These are phyloP conservation scores for Emydomyces testavorans DNA, from an alignment of 2,329 filamentous ascomycete species.

Conservation along the genomic window DNA sequence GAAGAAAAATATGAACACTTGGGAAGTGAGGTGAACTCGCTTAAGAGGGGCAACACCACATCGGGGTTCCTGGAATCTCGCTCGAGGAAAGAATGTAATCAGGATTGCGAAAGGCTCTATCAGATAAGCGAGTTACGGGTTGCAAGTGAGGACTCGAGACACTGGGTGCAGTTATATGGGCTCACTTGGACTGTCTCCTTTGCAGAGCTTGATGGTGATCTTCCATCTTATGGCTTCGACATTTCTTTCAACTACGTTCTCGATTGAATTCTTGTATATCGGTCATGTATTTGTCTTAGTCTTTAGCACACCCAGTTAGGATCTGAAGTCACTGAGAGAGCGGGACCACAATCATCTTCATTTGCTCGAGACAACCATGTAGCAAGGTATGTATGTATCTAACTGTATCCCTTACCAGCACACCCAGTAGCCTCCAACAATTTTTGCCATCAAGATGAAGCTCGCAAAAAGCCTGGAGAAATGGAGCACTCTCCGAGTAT, in stretches of 20 bases:
- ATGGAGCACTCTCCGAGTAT: neutral
- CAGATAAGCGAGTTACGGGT: no score
- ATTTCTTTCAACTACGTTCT: neutral
- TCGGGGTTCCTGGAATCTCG: no score
- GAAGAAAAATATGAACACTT: neutral
- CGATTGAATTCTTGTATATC: neutral
- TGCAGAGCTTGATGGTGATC: no score
- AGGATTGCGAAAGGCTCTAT: neutral
- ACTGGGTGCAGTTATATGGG: neutral
- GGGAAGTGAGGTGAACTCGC: no score
- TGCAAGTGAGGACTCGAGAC: neutral
- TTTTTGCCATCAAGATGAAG: neutral
- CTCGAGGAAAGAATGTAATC: neutral
- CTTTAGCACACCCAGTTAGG: neutral
- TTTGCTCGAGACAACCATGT: neutral
- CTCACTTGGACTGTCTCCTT: constrained; percentile 4
- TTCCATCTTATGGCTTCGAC: no score
- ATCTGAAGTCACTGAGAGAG: neutral
- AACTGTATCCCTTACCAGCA: neutral
- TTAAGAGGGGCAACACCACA: no score
- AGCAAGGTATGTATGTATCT: neutral
- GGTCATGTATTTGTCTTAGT: neutral
- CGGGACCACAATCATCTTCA: constrained; percentile 2
- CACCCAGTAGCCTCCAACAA: neutral
- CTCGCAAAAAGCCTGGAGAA: neutral